Conservation (phyloP, 2,329 filamentous ascomycete species). For the Phoma sp. region DNA sequence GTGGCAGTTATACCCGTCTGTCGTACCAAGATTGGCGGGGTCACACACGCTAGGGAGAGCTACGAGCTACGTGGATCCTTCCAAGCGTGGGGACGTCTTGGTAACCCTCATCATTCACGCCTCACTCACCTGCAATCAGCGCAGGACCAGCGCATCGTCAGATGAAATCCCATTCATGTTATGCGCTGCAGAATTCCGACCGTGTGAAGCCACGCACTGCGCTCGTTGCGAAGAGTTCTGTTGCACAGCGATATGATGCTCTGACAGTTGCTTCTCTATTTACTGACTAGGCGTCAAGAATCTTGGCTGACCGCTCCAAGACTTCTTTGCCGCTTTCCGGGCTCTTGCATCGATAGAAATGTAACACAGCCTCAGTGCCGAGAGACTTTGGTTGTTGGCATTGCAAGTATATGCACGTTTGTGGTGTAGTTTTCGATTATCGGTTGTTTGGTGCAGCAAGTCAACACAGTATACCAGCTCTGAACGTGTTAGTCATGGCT, state of each 20-base stretch:
- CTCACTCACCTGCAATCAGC: slow-evolving; percentile 25
- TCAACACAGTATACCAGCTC: slow-evolving; percentile 1
- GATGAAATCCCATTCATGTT: slow-evolving; percentile 3
- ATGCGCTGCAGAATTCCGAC: slow-evolving; percentile 15
- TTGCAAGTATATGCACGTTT: slow-evolving; percentile 9
- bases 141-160: slow-evolving; percentile 4
- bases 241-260: slow-evolving; percentile 4
- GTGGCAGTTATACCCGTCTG: slow-evolving; percentile 42
- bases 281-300: slow-evolving; percentile 29
- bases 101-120: slow-evolving; percentile 23
- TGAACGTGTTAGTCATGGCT: slow-evolving; percentile 4
- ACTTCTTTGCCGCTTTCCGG: slow-evolving; percentile 31
- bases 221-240: slow-evolving; percentile 5
- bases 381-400: slow-evolving; percentile 36
- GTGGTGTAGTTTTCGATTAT: not conserved
- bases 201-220: slow-evolving; percentile 6
- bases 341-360: slow-evolving; percentile 19
- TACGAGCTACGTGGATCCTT: slow-evolving; percentile 39
- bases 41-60: slow-evolving; percentile 35
- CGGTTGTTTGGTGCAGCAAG: slow-evolving; percentile 1
- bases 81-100: slow-evolving; percentile 31
- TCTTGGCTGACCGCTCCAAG: slow-evolving; percentile 46
- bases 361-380: slow-evolving; percentile 38
- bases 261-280: slow-evolving; percentile 11
- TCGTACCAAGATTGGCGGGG: slow-evolving; percentile 35